These are phyloP conservation scores for Syzygium syzygioides DNA, from an alignment of 441 rosid species.

Conservation along the genomic window DNA sequence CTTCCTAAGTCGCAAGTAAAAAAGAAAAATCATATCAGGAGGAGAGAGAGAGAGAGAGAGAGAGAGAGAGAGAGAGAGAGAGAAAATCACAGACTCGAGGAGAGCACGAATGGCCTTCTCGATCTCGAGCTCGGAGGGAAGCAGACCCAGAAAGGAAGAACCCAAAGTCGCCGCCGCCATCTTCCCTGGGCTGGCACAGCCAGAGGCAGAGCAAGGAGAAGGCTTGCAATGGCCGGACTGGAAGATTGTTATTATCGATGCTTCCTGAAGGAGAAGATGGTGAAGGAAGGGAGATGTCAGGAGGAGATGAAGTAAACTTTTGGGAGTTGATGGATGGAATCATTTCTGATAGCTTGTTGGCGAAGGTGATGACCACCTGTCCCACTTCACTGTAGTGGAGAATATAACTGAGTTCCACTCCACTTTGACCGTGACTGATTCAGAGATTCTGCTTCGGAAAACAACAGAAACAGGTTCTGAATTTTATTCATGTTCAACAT, in stretches of 20 bases:
- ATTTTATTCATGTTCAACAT: no score
- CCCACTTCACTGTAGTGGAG: neutral
- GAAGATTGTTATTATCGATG: neutral
- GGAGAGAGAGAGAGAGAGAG: no score
- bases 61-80: neutral
- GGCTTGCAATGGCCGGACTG: conserved; percentile 1
- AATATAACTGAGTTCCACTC: neutral
- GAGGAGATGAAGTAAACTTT: neutral
- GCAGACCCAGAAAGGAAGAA: conserved; percentile 15
- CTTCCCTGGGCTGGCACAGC: conserved; percentile 1
- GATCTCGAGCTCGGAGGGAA: conserved; percentile 35
- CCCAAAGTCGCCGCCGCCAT: neutral
- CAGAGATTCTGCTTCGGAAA: neutral
- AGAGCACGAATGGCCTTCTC: conserved; percentile 34
- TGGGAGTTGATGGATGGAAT: neutral
- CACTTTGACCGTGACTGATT: neutral
- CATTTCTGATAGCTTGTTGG: neutral
- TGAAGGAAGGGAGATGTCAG: neutral
- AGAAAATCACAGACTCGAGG: conserved; percentile 23
- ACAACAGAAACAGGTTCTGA: no score
- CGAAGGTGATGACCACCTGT: neutral
- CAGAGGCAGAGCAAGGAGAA: conserved; percentile 4
- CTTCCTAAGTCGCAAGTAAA: neutral
- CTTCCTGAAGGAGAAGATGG: neutral
- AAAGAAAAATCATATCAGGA: neutral